A percentile compares a stretch with the other conserved stretches of the same genome.
Evolutionary conservation across 2,329 filamentous ascomycete species (phyloP).

Genomic region (Ophiostoma sp.): DNA sequence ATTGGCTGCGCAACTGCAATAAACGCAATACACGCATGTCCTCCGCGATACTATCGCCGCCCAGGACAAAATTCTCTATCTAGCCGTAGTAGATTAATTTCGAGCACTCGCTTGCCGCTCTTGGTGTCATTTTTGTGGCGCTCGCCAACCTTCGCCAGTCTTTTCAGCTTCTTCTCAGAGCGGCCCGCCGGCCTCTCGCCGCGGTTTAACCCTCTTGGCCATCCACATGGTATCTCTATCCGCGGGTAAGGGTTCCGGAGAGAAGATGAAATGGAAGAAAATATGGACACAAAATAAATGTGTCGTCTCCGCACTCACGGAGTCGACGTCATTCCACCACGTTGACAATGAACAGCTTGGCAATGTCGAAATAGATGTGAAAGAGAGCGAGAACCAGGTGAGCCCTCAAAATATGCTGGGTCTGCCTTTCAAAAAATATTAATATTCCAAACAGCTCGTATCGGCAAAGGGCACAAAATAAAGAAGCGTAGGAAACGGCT

Average conservation of each 20-base stretch:
- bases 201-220: slow-evolving; percentile 5
- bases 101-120: not conserved
- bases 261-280: not conserved
- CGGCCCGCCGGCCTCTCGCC: not conserved
- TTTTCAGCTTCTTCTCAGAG: not conserved
- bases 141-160: too few species aligned
- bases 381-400: not conserved
- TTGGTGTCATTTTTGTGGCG: not conserved
- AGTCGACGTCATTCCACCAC: not conserved
- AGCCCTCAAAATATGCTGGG: not conserved
- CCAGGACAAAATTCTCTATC: not conserved
- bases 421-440: not conserved
- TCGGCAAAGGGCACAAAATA: not conserved
- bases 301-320: not conserved
- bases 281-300: not conserved
- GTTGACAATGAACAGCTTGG: not conserved
- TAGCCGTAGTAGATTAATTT: slow-evolving; percentile 5
- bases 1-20: slow-evolving; percentile 7
- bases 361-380: not conserved
- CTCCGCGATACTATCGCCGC: not conserved
- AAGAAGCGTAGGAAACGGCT: not conserved
- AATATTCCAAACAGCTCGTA: not conserved
- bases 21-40: not conserved
- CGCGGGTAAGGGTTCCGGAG: slow-evolving; percentile 6
- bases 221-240: not conserved